Percentiles rank a stretch among this genome's conserved stretches.
Evolutionary conservation across 495 filamentous ascomycete genomes (phyloP).

Genomic region (Chlorociboria aeruginascens): DNA sequence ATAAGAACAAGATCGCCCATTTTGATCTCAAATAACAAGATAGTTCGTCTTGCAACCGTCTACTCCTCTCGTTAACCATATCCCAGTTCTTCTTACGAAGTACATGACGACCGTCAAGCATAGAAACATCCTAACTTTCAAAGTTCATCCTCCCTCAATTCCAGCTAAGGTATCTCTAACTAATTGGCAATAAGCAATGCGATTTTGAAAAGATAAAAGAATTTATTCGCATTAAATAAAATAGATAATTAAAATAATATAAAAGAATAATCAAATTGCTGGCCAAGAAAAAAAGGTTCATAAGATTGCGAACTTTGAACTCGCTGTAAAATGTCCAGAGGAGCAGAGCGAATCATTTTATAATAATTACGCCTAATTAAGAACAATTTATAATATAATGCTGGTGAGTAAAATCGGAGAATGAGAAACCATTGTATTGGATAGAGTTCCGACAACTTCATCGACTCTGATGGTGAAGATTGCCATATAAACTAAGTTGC

Average conservation of each 20-base stretch:
- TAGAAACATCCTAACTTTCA: not conserved
- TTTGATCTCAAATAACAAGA: slow-evolving; percentile 5
- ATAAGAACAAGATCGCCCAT: slow-evolving; percentile 1
- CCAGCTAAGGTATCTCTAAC: not conserved
- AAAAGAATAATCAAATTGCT: not conserved
- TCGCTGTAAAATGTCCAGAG: not conserved
- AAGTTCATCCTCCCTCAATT: not conserved
- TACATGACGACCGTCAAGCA: slow-evolving; percentile 1
- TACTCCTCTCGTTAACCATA: not conserved
- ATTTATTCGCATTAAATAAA: too few species aligned
- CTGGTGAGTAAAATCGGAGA: too few species aligned
- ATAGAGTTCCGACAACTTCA: too few species aligned
- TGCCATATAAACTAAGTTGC: too few species aligned
- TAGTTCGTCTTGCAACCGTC: not conserved
- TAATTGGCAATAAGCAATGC: too few species aligned
- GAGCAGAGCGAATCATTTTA: not conserved
- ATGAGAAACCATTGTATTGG: too few species aligned
- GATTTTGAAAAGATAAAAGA: too few species aligned
- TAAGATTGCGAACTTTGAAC: slow-evolving; percentile 5
- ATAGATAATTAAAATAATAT: too few species aligned
- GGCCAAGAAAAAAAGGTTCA: too few species aligned
- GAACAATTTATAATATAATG: too few species aligned
- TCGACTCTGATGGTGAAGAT: too few species aligned
- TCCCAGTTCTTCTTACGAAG: not conserved
- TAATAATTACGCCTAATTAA: too few species aligned